A percentile compares a stretch with the other conserved stretches of the same genome.
phyloP scores from a whole-genome alignment of 108 stramenopile genomes.

The Schizochytrium sp. region DNA sequence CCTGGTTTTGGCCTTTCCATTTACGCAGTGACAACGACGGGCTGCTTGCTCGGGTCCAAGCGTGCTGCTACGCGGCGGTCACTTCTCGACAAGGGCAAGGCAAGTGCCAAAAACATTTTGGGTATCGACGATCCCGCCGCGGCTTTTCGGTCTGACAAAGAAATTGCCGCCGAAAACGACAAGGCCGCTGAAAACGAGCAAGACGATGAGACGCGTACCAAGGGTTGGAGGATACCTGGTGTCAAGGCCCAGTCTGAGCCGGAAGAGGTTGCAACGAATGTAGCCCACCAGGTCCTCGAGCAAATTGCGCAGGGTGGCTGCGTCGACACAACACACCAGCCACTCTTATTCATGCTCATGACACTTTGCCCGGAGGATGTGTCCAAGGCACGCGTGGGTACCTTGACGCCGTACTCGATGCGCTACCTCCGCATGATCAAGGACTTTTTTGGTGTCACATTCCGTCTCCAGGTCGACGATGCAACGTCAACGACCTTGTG shows the following conservation, averaged over 20 bases:
- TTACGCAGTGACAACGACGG: constrained; percentile 77
- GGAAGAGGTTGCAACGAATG: constrained; percentile 83
- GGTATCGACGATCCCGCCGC: background rate
- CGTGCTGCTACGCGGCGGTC: constrained; percentile 39
- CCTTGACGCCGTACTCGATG: constrained; percentile 30
- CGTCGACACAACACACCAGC: constrained; percentile 75
- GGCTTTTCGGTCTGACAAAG: constrained; percentile 35
- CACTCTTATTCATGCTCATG: constrained; percentile 82
- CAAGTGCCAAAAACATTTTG: background rate
- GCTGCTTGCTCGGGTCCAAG: constrained; percentile 70
- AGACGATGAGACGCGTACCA: background rate
- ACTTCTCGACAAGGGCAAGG: constrained; percentile 26
- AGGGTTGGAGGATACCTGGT: background rate
- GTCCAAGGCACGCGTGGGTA: constrained; percentile 28
- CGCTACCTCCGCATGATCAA: constrained; percentile 37
- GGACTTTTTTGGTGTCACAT: constrained; percentile 43
- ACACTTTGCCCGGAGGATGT: constrained; percentile 91
- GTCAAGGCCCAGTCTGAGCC: constrained; percentile 38
- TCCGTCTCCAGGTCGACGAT: constrained; percentile 36
- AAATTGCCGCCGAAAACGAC: background rate
- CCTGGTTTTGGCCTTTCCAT: constrained; percentile 74
- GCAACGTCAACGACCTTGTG: constrained; percentile 28
- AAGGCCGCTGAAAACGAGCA: background rate
- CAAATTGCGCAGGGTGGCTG: constrained; percentile 85
- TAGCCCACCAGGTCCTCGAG: constrained; percentile 70